phyloP scores from a whole-genome alignment of 768 basidiomycete species.

The Trametes punicea region DNA sequence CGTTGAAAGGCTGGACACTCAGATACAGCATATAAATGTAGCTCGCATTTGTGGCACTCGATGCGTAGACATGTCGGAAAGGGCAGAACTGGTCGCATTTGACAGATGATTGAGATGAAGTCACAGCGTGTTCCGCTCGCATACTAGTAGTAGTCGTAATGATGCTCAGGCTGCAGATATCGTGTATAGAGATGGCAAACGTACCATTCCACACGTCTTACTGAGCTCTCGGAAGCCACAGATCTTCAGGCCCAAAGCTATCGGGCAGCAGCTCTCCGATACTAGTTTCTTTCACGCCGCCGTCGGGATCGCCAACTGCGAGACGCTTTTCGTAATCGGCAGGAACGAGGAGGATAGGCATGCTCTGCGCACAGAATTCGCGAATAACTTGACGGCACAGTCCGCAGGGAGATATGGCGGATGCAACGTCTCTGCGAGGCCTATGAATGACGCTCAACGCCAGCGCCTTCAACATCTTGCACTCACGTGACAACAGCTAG shows the following conservation, averaged over 20 bases:
- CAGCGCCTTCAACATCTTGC: background rate
- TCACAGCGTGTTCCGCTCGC: too few species aligned
- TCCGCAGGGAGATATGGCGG: slow-evolving; percentile 81
- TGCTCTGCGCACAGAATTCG: slow-evolving; percentile 75
- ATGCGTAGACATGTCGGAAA: too few species aligned
- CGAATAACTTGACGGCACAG: slow-evolving; percentile 90
- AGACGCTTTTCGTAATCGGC: slow-evolving; percentile 50
- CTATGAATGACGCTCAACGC: background rate
- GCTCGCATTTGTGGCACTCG: too few species aligned
- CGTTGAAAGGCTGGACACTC: too few species aligned
- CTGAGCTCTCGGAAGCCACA: slow-evolving; percentile 44
- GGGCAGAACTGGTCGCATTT: too few species aligned
- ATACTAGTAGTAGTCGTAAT: too few species aligned
- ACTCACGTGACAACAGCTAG: slow-evolving; percentile 80
- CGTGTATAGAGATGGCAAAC: too few species aligned
- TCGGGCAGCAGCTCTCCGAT: slow-evolving; percentile 74
- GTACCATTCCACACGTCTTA: too few species aligned
- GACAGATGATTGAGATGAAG: too few species aligned
- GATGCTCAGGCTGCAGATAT: too few species aligned
- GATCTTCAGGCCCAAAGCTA: slow-evolving; percentile 87
- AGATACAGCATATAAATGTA: too few species aligned
- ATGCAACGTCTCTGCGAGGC: slow-evolving; percentile 57
- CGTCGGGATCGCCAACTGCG: slow-evolving; percentile 41
- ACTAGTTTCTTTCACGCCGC: slow-evolving; percentile 58
- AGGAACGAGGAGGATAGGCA: slow-evolving; percentile 71